Evolutionary conservation across 345 rosid species (phyloP).

Genomic region (Euclidium syriacum): DNA sequence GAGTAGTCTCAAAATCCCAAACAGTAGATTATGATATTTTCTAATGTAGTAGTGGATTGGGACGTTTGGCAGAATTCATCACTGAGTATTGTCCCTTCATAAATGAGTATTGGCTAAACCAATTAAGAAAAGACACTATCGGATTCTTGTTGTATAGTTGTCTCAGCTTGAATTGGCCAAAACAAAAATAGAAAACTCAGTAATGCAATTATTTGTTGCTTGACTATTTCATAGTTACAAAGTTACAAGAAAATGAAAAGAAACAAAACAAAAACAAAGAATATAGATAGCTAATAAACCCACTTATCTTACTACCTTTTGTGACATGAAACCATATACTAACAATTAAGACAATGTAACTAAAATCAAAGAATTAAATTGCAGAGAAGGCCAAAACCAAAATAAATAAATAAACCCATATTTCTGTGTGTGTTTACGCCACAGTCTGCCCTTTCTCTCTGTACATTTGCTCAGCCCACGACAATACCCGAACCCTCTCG

Average conservation of each 20-base stretch:
- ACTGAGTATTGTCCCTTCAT: too few relatives aligned
- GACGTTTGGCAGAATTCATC: too few relatives aligned
- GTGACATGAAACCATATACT: constrained; percentile 10
- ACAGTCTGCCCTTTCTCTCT: constrained; percentile 88
- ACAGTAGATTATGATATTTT: too few relatives aligned
- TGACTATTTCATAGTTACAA: background rate
- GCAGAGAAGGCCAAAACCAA: background rate
- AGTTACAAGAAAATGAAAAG: background rate
- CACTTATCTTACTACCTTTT: background rate
- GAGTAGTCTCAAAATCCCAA: too few relatives aligned
- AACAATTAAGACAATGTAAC: background rate
- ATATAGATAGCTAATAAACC: constrained; percentile 3
- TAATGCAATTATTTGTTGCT: background rate
- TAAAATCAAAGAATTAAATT: constrained; percentile 25
- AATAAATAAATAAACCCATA: background rate
- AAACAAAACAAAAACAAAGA: background rate
- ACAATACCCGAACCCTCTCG: constrained; percentile 17
- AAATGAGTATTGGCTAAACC: too few relatives aligned
- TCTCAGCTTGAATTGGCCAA: too few relatives aligned
- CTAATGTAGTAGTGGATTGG: too few relatives aligned
- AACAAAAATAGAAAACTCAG: too few relatives aligned
- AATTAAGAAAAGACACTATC: too few relatives aligned
- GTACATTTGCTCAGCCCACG: constrained; percentile 81
- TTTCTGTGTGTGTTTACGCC: constrained; percentile 38
- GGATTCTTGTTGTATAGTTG: too few relatives aligned